Base-by-base conservation (phyloP, 2,329 filamentous ascomycete species). In the Gliomastix tumulicola region DNA sequence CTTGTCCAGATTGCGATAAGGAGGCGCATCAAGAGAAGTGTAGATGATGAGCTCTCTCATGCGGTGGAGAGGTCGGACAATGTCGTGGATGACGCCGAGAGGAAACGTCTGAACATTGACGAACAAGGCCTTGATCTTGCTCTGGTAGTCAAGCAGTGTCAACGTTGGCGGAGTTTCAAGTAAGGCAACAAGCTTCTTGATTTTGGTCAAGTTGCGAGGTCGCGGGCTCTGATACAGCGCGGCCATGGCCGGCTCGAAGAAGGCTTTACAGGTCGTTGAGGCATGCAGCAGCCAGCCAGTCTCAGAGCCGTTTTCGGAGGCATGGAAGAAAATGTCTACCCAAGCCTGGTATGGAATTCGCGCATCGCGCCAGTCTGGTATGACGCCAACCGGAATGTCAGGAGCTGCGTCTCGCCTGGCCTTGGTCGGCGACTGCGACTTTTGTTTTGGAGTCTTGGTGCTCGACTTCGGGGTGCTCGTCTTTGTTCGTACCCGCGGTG, bases 11-110 rank as follows among this genome's bases (percentile, higher is more conserved):
- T 66, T 56, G 28, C 82, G 67, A 52, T 80, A 87, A 0, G 83
- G 83, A 3, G 82, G 69, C 43, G 75, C 62, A 49, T 94, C 85
- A 34, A 74, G 66, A 10, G 71, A 72, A 46, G 89, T 84, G 43
- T 80, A 82, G 13, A 95, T 69, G 39, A 88, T 76, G 21, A 96
- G 59, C 34, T 81, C 72, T 35, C 72, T 71, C 13, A 95, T 66
- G 33, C 77, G 78, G 1, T 82, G 80, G 6, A 88, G 69, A 32
- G 74, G 68, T 28, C 68, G 65, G 16, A 94, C 63, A 34, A 94
- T 57, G 19, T 67, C 50, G 71, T 71, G 49, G 7, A 62, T 23
- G 4, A 53, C 33, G 6, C 40, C 25, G 19, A 50, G 55, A 62
- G 72, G 47, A 56, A 72, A 71, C 6, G 81, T 75, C 47, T 89